Percentiles rank a stretch among this genome's conserved stretches.
phyloP scores from a whole-genome alignment of 805 yeast genomes.

The Starmerella cellae region DNA sequence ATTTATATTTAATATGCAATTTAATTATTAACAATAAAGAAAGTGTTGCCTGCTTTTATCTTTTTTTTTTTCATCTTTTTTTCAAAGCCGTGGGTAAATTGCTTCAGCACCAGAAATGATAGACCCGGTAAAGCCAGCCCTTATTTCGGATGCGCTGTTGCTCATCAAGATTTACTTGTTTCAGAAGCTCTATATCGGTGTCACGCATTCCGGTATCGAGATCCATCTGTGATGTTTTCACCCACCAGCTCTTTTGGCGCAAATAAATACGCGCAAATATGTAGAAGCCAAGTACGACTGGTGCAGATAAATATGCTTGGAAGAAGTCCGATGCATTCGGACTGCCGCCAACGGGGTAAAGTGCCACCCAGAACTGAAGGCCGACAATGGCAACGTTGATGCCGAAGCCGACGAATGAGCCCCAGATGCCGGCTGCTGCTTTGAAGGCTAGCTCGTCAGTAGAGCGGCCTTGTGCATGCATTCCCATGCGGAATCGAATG shows the following conservation, averaged over 20 bases:
- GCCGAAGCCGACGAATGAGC: constrained; percentile 49
- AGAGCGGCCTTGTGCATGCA: constrained; percentile 52
- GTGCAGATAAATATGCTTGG: constrained; percentile 40
- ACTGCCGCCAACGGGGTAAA: constrained; percentile 46
- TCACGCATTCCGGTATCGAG: constrained; percentile 16
- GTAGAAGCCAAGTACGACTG: constrained; percentile 34
- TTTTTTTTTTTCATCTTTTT: no score
- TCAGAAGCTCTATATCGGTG: constrained; percentile 13
- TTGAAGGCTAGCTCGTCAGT: constrained; percentile 53
- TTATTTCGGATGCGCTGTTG: constrained; percentile 4
- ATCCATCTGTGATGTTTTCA: constrained; percentile 15
- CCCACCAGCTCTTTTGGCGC: constrained; percentile 12
- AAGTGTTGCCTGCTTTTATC: no score
- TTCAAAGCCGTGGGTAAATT: no score
- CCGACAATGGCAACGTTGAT: constrained; percentile 48
- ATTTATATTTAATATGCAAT: no score
- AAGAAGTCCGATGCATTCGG: constrained; percentile 36
- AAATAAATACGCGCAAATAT: constrained; percentile 30
- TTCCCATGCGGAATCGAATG: constrained; percentile 51
- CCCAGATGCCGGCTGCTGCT: constrained; percentile 55
- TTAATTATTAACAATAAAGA: no score
- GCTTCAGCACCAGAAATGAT: constrained; percentile 16
- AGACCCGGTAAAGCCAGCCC: constrained; percentile 7
- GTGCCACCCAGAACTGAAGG: constrained; percentile 74
- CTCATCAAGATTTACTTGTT: constrained; percentile 11